These are phyloP conservation scores for Leersia perrieri DNA, from an alignment of 176 grass and related monocot species.

Conservation along the genomic window DNA sequence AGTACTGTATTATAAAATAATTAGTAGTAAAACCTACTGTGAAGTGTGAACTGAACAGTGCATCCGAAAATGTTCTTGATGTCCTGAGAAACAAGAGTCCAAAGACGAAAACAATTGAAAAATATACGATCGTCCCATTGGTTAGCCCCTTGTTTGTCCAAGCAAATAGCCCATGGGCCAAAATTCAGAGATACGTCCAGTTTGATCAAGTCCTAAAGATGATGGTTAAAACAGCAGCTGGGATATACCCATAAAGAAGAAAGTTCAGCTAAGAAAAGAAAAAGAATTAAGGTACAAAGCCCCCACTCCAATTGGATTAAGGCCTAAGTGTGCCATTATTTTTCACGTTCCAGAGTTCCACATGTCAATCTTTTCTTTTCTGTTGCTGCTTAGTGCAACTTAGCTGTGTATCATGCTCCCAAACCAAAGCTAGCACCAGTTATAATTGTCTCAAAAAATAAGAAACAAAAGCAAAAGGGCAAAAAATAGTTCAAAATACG, in stretches of 20 bases:
- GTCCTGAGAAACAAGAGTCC: not conserved
- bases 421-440: not conserved
- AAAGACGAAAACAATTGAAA: not conserved
- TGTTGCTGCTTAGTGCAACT: constrained; percentile 23
- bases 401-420: constrained; percentile 24
- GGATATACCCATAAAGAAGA: not conserved
- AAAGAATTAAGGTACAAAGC: constrained; percentile 2
- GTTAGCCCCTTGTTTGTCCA: not conserved
- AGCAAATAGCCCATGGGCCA: not conserved
- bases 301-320: not conserved
- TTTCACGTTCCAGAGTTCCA: not conserved
- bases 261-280: constrained; percentile 4
- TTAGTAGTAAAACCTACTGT: not conserved
- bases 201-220: not conserved
- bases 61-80: not conserved
- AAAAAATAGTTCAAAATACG: not conserved
- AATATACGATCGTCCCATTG: not conserved
- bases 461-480: not conserved
- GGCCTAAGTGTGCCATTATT: not conserved
- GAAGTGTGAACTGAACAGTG: not conserved
- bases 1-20: not conserved
- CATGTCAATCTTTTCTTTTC: not conserved
- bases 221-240: not conserved
- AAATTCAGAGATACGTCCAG: not conserved
- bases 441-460: not conserved